Evolutionary conservation across 176 grass and related monocot species (phyloP).

Genomic region (Elymus sibiricus): DNA sequence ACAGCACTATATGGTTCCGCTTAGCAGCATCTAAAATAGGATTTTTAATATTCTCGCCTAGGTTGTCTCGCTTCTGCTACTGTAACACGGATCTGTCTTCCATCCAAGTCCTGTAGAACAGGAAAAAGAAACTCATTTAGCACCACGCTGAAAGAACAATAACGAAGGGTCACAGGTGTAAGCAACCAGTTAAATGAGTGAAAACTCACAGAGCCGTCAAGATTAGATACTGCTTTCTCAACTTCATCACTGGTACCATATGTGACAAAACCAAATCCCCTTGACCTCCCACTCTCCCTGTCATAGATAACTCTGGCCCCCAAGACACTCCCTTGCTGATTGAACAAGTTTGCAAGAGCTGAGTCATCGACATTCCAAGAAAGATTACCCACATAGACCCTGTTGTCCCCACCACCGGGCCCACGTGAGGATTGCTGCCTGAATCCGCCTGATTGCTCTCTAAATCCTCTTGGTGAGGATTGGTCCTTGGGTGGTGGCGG

Average conservation of each 20-base stretch:
- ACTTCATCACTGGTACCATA: slow-evolving; percentile 57
- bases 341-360: slow-evolving; percentile 66
- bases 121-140: neutral
- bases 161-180: neutral
- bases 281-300: slow-evolving; percentile 74
- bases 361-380: slow-evolving; percentile 77
- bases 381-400: slow-evolving; percentile 85
- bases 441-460: neutral
- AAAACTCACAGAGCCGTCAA: slow-evolving; percentile 73
- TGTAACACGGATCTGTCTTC: slow-evolving; percentile 8
- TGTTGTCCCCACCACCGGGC: slow-evolving; percentile 40
- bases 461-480: slow-evolving; percentile 37
- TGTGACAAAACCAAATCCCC: slow-evolving; percentile 88
- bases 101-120: neutral
- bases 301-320: slow-evolving; percentile 76
- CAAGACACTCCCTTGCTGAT: slow-evolving; percentile 65
- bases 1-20: too few species aligned
- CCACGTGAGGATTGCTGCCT: neutral
- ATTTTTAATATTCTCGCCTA: slow-evolving; percentile 50
- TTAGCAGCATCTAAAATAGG: neutral
- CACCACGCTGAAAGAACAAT: neutral
- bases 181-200: neutral
- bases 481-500: slow-evolving; percentile 35
- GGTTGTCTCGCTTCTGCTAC: slow-evolving; percentile 36
- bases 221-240: slow-evolving; percentile 62